phyloP scores from a whole-genome alignment of 129 eudicot species.

The Artemisia annua region DNA sequence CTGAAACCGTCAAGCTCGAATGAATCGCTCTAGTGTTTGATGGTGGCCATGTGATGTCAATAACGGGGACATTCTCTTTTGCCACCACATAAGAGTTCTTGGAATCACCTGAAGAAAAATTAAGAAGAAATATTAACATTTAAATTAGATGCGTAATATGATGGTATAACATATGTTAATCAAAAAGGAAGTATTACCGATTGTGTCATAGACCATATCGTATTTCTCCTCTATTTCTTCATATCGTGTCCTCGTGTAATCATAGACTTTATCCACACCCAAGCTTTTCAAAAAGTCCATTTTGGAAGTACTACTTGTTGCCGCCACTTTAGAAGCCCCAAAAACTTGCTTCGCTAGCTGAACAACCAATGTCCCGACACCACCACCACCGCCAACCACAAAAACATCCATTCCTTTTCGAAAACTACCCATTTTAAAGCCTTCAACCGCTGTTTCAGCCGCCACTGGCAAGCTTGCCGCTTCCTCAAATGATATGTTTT shows the following conservation, averaged over 20 bases:
- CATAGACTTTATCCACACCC: conserved; percentile 49
- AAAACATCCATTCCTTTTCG: conserved; percentile 24
- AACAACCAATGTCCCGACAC: conserved; percentile 30
- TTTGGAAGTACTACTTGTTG: conserved; percentile 43
- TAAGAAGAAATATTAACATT: background rate
- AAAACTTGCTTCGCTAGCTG: conserved; percentile 35
- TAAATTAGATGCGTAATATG: too few relatives aligned
- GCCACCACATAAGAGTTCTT: conserved; percentile 39
- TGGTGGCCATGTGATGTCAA: conserved; percentile 58
- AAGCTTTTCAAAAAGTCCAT: conserved; percentile 49
- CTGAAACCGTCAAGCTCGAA: conserved; percentile 43
- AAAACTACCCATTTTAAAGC: conserved; percentile 40
- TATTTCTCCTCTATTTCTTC: conserved; percentile 32
- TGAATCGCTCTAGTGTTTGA: conserved; percentile 47
- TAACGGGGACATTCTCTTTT: conserved; percentile 35
- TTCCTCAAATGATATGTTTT: too few relatives aligned
- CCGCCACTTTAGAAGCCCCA: conserved; percentile 39
- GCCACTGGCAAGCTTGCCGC: conserved; percentile 51
- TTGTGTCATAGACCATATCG: conserved; percentile 47
- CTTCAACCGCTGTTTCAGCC: conserved; percentile 45
- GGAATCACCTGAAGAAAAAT: conserved; percentile 38
- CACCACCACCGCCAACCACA: conserved; percentile 55
- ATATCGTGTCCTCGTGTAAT: conserved; percentile 39
- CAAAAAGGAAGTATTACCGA: conserved; percentile 28
- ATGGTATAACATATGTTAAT: background rate